These are phyloP conservation scores for Jatropha multifida DNA, from an alignment of 441 rosid species.

Conservation along the genomic window DNA sequence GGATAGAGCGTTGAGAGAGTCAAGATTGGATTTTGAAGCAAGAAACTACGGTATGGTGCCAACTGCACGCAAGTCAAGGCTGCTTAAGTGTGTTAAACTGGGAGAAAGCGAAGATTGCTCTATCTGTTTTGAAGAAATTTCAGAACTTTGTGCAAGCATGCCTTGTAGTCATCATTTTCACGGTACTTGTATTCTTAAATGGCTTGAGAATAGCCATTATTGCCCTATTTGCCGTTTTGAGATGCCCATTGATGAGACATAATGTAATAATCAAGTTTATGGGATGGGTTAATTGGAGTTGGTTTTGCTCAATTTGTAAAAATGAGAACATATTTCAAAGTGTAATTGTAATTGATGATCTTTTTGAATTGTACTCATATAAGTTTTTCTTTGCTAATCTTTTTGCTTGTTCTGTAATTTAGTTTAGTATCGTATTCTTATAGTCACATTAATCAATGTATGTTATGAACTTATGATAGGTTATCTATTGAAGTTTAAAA, in stretches of 20 bases:
- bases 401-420: no score
- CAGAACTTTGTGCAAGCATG: background rate
- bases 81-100: slow-evolving; percentile 3
- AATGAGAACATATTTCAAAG: background rate
- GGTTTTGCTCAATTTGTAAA: background rate
- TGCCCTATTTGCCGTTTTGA: slow-evolving; percentile 23
- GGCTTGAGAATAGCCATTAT: slow-evolving; percentile 22
- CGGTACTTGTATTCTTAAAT: background rate
- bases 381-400: no score
- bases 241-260: slow-evolving; percentile 13
- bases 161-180: slow-evolving; percentile 24
- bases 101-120: background rate
- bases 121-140: slow-evolving; percentile 16
- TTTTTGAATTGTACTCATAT: no score
- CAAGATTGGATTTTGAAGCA: background rate
- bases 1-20: background rate
- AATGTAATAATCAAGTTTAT: background rate
- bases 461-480: no score
- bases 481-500: no score
- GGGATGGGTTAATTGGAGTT: background rate
- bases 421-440: no score
- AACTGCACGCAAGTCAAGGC: background rate
- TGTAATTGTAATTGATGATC: no score
- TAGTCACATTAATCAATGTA: no score
- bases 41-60: slow-evolving; percentile 9